Evolutionary conservation across 2,329 filamentous ascomycete species (phyloP), one percentile per base, ranked within the genome.

Genomic region (Emericellopsis atlantica): DNA sequence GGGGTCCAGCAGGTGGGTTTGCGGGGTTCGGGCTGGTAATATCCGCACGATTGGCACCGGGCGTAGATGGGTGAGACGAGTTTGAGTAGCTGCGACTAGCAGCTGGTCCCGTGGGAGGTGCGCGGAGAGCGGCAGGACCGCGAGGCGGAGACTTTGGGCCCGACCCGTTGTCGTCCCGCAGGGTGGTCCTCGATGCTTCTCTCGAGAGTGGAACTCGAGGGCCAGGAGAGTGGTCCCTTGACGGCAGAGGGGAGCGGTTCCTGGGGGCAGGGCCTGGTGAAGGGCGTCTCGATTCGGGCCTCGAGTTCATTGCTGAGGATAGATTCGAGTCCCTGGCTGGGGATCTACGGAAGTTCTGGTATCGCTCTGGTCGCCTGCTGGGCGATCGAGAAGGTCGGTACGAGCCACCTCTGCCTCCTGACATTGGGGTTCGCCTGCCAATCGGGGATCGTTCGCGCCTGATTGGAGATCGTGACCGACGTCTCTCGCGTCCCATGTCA

Each of bases 381-480:
- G 64, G 62, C 37, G 65, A 72, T 35, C 71, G 65, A 34, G 72
- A 74, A 29, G 64, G 69, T 42, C 73, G 64, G 47, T 72, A 77
- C 3, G 66, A 60, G 41, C 59, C 65, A 32, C 66, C 61, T 9
- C 60, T 39, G 14, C 21, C 47, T 23, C 50, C 52, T 15, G 58
- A 55, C 32, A 61, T 60, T 1, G 66, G 57, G 4, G 62, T 61
- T 37, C 65, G 57, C 43, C 65, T 48, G 37, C 39, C 22, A 21
- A 54, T 47, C 6, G 59, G 54, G 12, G 60, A 59, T n/a, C 61
- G 40, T 12, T 29, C 15, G 57, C 57, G n/a, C 44, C 59, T 62
- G 43, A 64, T 66, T 2, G 73, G 72, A 29, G 73, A 76, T 37
- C 74, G 65, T 21, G 74, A 77, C 49, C 73, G 63, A 46, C 70